phyloP scores from a whole-genome alignment of 1,139 yeast species.

The Zygosaccharomyces pseudobailii region DNA sequence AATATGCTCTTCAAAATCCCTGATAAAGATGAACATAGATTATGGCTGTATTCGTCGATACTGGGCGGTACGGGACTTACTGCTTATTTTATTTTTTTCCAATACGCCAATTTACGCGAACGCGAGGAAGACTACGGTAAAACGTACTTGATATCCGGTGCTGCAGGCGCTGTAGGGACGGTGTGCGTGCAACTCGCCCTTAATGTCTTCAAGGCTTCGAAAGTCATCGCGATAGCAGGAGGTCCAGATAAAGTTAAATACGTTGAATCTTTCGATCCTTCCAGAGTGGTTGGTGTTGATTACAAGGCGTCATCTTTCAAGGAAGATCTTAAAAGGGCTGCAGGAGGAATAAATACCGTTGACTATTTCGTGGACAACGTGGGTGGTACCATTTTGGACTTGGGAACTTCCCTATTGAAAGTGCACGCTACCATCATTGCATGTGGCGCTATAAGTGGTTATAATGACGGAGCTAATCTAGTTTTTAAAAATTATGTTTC shows the following conservation, averaged over 20 bases:
- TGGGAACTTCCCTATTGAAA: slow-evolving; percentile 41
- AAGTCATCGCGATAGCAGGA: slow-evolving; percentile 64
- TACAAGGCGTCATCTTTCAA: slow-evolving; percentile 47
- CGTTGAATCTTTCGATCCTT: slow-evolving; percentile 51
- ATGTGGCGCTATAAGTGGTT: slow-evolving; percentile 61
- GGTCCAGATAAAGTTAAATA: slow-evolving; percentile 51
- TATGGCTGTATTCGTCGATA: slow-evolving; percentile 43
- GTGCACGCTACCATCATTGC: slow-evolving; percentile 47
- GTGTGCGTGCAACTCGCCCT: slow-evolving; percentile 56
- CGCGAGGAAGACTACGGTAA: slow-evolving; percentile 35
- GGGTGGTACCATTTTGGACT: slow-evolving; percentile 57
- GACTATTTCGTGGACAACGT: slow-evolving; percentile 56
- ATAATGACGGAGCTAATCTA: slow-evolving; percentile 41
- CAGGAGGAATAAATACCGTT: slow-evolving; percentile 41
- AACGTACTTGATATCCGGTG: slow-evolving; percentile 55
- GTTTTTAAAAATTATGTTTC: slow-evolving; percentile 40
- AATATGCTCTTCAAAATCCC: slow-evolving; percentile 22
- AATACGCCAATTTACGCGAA: slow-evolving; percentile 41
- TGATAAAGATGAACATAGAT: slow-evolving; percentile 35
- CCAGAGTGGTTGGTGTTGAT: slow-evolving; percentile 49
- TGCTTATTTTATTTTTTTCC: slow-evolving; percentile 53
- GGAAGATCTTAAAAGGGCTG: slow-evolving; percentile 41
- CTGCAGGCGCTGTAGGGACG: slow-evolving; percentile 71
- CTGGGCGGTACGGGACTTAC: slow-evolving; percentile 60
- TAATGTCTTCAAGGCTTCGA: slow-evolving; percentile 47